A percentile compares a stretch with the other conserved stretches of the same genome.
phyloP scores from a whole-genome alignment of 2,329 filamentous ascomycete species.

The Hymenoscyphus scutula region DNA sequence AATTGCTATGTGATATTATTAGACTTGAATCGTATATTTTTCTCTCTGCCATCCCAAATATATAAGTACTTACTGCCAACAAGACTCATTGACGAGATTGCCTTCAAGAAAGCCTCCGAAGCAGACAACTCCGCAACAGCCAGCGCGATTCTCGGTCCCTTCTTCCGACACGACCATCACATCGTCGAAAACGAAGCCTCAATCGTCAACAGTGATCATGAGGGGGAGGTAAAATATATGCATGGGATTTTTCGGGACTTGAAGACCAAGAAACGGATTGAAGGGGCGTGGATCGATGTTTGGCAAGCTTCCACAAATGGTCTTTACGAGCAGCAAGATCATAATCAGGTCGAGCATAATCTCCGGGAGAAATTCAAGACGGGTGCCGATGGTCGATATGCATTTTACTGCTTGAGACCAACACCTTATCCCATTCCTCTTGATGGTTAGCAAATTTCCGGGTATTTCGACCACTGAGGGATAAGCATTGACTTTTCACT shows the following conservation, averaged over 20 bases:
- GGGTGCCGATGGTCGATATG: slow-evolving; percentile 54
- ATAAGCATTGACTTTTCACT: neutral
- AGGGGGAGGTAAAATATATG: slow-evolving; percentile 52
- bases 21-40: slow-evolving; percentile 55
- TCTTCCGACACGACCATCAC: slow-evolving; percentile 60
- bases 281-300: slow-evolving; percentile 56
- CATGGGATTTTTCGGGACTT: slow-evolving; percentile 55
- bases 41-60: neutral
- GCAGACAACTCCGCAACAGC: slow-evolving; percentile 44
- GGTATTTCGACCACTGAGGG: neutral
- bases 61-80: slow-evolving; percentile 19
- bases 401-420: slow-evolving; percentile 48
- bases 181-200: slow-evolving; percentile 52
- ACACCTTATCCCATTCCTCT: slow-evolving; percentile 39
- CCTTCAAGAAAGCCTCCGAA: slow-evolving; percentile 30
- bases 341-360: slow-evolving; percentile 59
- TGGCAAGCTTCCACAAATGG: slow-evolving; percentile 63
- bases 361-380: slow-evolving; percentile 62
- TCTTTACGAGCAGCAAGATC: slow-evolving; percentile 60
- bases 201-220: slow-evolving; percentile 52
- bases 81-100: slow-evolving; percentile 41
- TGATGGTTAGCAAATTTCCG: slow-evolving; percentile 29
- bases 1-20: slow-evolving; percentile 61
- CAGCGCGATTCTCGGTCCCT: slow-evolving; percentile 63
- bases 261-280: slow-evolving; percentile 54